Conservation (phyloP, 345 rosid species). For the Lepidium didymum region DNA sequence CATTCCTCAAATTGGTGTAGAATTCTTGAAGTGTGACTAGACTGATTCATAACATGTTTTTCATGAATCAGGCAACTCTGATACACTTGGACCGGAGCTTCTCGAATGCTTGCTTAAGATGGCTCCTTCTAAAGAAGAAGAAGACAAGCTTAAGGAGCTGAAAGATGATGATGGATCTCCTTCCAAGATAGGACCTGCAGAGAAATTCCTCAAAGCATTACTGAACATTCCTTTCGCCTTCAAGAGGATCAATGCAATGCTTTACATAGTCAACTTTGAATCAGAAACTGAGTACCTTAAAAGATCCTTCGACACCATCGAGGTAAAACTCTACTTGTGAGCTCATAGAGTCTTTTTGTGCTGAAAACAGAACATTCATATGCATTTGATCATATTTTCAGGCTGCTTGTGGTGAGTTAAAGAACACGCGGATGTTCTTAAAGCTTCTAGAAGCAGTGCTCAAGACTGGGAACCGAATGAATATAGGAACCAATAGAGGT, state of each 20-base stretch:
- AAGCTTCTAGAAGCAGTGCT: constrained; percentile 95
- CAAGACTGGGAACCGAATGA: constrained; percentile 91
- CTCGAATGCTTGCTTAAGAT: constrained; percentile 86
- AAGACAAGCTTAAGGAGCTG: constrained; percentile 64
- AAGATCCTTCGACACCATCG: constrained; percentile 64
- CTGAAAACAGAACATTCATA: background rate
- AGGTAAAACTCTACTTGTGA: constrained; percentile 37
- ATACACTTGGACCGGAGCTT: constrained; percentile 82
- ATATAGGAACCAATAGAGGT: constrained; percentile 86
- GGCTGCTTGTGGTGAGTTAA: constrained; percentile 76
- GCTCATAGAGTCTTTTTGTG: background rate
- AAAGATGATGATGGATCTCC: constrained; percentile 53
- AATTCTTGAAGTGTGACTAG: background rate
- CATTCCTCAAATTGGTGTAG: background rate
- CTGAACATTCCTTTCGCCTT: constrained; percentile 84
- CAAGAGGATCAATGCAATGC: constrained; percentile 87
- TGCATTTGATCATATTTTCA: constrained; percentile 20
- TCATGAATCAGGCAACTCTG: constrained; percentile 69
- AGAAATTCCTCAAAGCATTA: constrained; percentile 80
- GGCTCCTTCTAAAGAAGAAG: constrained; percentile 95
- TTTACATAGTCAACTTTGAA: constrained; percentile 79
- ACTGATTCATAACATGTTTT: background rate
- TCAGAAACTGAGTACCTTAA: constrained; percentile 76
- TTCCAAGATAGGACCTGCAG: constrained; percentile 80
- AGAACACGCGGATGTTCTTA: constrained; percentile 71